Percentiles rank a stretch among this genome's conserved stretches.
Conservation (phyloP, 2,329 filamentous ascomycete genomes). For the Xylaria sp. region DNA sequence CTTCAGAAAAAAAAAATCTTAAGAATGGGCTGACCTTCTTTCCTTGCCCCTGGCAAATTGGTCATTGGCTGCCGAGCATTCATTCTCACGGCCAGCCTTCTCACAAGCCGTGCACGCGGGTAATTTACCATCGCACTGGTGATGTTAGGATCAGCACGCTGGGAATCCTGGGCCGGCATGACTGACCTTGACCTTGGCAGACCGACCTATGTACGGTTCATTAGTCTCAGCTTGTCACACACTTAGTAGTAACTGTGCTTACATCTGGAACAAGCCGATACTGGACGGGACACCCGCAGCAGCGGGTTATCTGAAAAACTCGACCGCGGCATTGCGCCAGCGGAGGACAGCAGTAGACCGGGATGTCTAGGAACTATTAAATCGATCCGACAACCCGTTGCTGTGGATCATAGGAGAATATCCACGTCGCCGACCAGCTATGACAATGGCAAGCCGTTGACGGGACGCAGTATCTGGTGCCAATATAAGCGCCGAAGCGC, state of each 20-base stretch:
- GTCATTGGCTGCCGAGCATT: conserved; percentile 94
- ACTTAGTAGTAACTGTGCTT: conserved; percentile 44
- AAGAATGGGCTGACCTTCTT: conserved; percentile 69
- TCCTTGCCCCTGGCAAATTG: conserved; percentile 97
- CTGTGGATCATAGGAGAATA: neutral
- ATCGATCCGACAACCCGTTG: neutral
- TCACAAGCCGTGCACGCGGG: conserved; percentile 96
- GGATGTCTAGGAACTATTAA: conserved; percentile 10
- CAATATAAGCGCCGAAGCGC: conserved; percentile 28
- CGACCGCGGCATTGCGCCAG: conserved; percentile 52
- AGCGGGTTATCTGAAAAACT: conserved; percentile 64
- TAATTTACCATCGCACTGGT: conserved; percentile 89
- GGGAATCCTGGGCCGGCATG: conserved; percentile 11
- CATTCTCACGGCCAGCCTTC: conserved; percentile 83
- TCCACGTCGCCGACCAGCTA: conserved; percentile 1
- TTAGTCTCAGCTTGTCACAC: conserved; percentile 34
- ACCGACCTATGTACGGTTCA: conserved; percentile 65
- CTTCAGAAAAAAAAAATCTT: neutral
- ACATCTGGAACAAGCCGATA: conserved; percentile 84
- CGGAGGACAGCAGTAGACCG: conserved; percentile 21
- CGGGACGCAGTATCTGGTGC: conserved; percentile 9
- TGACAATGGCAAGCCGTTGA: conserved; percentile 1
- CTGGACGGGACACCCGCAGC: conserved; percentile 79
- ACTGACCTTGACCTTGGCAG: conserved; percentile 87
- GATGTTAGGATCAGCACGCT: conserved; percentile 28